Base-by-base conservation (phyloP, 176 grass and related monocot genomes). In the Carex littledalei region DNA sequence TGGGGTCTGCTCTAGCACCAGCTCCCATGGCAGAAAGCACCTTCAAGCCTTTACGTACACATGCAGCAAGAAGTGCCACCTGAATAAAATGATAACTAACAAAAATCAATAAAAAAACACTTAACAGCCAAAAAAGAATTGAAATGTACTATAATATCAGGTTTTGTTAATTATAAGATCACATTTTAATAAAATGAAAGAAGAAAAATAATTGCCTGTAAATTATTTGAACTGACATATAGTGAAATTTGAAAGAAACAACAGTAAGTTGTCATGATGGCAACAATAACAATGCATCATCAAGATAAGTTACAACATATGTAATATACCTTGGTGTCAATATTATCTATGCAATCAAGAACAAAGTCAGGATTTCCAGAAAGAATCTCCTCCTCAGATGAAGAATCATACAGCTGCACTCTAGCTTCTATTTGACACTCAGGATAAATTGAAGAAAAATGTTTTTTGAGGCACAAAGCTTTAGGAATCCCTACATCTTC, bases 311-410 rank as follows among this genome's bases (percentile, higher is more conserved):
- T 29, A 76, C 49, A 29, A 5, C 32, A 6, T 7, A 70, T 70
- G 67, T 6, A 39, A 70, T 77, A 49, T 54, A 98, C 96, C 93
- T 95, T 98, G 0, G 93, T 98, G 88, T 95, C 96, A 60, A 98
- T 98, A 78, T 98, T 98, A 90, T 95, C 91, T 75, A 99, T 99
- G 88, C 96, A 99, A 89, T 99, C 96, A 78, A 99, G 96, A 87
- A 99, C 93, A 88, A 94, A 99, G 73, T 99, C 96, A 77, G 96
- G 96, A 78, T 89, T 75, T 76, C 96, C 96, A 77, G 91, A 93
- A 17, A 99, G 87, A 92, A 99, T 94, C 80, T 95, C 96, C 10
- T 85, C 91, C 81, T 99, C 93, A 3, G 90, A 88, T 29, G 93
- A 89, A 73, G 87, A 53, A 86, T 94, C 93, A 54, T 94, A 99